These are phyloP conservation scores for Anisodus tanguticus DNA, from an alignment of 257 asterid species.

Conservation along the genomic window DNA sequence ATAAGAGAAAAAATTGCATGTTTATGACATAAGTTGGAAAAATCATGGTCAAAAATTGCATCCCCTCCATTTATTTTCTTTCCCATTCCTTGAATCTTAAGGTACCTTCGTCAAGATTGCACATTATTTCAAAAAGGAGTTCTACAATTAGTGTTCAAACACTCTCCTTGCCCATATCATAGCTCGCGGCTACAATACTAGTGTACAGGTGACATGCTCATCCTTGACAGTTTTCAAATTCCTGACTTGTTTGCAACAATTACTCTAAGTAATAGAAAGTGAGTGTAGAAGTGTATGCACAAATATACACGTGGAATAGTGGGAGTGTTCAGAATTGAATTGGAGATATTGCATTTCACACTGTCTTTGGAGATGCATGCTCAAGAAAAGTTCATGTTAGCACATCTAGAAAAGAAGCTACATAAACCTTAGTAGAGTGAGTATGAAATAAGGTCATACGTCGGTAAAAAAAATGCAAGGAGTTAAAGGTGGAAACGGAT, in stretches of 20 bases:
- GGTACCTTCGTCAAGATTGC: conserved; percentile 2
- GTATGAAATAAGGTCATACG: not conserved
- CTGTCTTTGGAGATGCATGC: not conserved
- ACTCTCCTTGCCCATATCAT: not conserved
- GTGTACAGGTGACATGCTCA: not conserved
- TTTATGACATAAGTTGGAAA: not conserved
- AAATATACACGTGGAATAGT: not conserved
- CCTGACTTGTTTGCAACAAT: not conserved
- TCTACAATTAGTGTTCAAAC: not conserved
- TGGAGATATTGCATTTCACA: not conserved
- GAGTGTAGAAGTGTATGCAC: not conserved
- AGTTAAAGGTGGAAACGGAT: not conserved
- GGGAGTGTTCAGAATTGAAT: not conserved
- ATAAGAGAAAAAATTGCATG: not conserved
- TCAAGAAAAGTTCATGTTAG: not conserved
- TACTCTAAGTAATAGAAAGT: not conserved
- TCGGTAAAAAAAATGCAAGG: not conserved
- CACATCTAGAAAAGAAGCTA: not conserved
- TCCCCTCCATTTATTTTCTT: conserved; percentile 1
- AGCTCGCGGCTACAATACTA: not conserved
- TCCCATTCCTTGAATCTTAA: not conserved
- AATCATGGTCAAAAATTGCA: not conserved
- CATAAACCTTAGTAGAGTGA: not conserved
- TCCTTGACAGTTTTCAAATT: not conserved
- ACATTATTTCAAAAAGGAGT: not conserved